Evolutionary conservation across 192 early-diverging fungal species (phyloP), one percentile per base, ranked within the genome.

Genomic region (Coemansia sp.): DNA sequence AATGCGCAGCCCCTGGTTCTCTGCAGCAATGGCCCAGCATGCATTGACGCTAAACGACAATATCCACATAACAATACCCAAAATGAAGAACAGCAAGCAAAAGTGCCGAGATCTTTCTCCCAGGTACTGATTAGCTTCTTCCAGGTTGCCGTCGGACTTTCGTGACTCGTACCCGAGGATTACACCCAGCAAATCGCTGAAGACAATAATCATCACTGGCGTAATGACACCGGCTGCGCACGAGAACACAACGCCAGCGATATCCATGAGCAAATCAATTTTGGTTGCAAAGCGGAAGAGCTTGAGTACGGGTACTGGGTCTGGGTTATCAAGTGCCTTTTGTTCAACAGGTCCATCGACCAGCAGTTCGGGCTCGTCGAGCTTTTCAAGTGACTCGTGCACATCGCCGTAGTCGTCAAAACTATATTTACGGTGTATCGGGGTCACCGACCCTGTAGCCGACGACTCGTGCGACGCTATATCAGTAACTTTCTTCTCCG

Each of bases 281-380:
- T 82, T 68, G 40, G 83, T 83, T 5, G 91, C 87, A 68, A 90
- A 95, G 11, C 87, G 85, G 62, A 88, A 93, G 40, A 95, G 78
- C 65, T 82, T 60, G 44, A 79, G 56, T 14, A 89, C 64, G 2
- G 85, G 59, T 4, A 90, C 69, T 5, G 83, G 66, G 14, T 17
- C n/a, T 1, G 53, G 47, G 26, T 60, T 12, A 5, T 60, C 65
- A 15, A 49, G 14, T 4, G 47, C n/a, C 4, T 49, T 6, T 10
- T 14, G n/a, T 15, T 25, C 12, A 22, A n/a, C 28, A 11, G 56
- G 17, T 34, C 62, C 21, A 9, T 69, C 55, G 31, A 42, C n/a
- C 15, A 67, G 50, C 40, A 59, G 19, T 5, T 67, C 65, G 12
- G 49, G 40, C 8, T 62, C 52, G 6, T 57, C 53, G 20, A 68